phyloP scores from a whole-genome alignment of 148 eudicot species.

The Spergularia bocconei region DNA sequence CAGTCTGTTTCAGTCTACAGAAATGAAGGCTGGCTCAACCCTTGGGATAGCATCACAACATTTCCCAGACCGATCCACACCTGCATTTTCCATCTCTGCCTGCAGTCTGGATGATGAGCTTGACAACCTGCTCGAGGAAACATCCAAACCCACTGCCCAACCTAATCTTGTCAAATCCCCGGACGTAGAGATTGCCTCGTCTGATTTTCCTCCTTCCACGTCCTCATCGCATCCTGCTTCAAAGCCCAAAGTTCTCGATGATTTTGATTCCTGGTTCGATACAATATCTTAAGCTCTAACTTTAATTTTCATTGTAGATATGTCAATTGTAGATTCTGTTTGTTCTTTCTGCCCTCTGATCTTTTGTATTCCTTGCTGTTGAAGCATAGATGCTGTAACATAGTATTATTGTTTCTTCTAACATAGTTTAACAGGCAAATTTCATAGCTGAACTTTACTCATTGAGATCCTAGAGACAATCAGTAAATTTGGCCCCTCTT shows the following conservation, averaged over 20 bases:
- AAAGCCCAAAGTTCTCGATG: conserved; percentile 59
- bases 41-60: conserved; percentile 15
- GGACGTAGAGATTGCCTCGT: conserved; percentile 19
- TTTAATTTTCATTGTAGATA: not conserved
- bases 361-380: not conserved
- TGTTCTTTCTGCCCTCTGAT: too few species aligned
- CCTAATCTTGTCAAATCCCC: conserved; percentile 10
- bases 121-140: conserved; percentile 62
- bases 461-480: too few species aligned
- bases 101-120: conserved; percentile 44
- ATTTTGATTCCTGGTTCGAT: conserved; percentile 86
- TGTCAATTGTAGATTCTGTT: not conserved
- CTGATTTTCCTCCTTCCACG: conserved; percentile 23
- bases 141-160: conserved; percentile 29
- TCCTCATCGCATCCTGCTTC: conserved; percentile 29
- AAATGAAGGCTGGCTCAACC: not conserved
- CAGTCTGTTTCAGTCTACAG: not conserved
- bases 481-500: too few species aligned
- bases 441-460: too few species aligned
- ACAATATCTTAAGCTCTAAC: conserved; percentile 30
- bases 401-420: not conserved
- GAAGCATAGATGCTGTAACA: not conserved
- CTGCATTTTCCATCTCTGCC: conserved; percentile 17
- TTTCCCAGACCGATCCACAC: conserved; percentile 8
- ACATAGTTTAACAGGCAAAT: too few species aligned